Percentiles rank a stretch among this genome's conserved stretches.
phyloP scores from a whole-genome alignment of 1,284 basidiomycete species.

The Ustilago sp. region DNA sequence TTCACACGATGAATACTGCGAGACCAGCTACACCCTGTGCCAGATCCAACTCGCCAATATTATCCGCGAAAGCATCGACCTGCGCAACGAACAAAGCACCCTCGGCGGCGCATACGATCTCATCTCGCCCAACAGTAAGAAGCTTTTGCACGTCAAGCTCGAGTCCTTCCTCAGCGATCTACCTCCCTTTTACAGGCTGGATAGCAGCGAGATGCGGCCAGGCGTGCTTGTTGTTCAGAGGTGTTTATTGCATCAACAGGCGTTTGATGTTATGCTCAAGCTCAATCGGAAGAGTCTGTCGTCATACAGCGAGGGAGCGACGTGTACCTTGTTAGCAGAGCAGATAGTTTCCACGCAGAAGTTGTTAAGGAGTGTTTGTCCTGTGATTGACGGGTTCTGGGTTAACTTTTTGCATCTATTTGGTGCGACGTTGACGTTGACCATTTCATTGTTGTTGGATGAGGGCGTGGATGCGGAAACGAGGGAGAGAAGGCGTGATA shows the following conservation, averaged over 20 bases:
- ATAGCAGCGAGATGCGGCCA: slow-evolving; percentile 43
- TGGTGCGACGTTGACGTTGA: slow-evolving; percentile 53
- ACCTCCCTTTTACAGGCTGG: slow-evolving; percentile 48
- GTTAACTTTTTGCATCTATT: slow-evolving; percentile 55
- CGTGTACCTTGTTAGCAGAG: slow-evolving; percentile 51
- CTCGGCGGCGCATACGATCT: slow-evolving; percentile 44
- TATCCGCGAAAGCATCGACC: slow-evolving; percentile 50
- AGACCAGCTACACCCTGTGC: slow-evolving; percentile 52
- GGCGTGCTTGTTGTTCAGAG: slow-evolving; percentile 51
- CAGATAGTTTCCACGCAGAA: slow-evolving; percentile 54
- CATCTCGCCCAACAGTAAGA: slow-evolving; percentile 37
- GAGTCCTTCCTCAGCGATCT: slow-evolving; percentile 43
- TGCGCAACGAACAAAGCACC: slow-evolving; percentile 51
- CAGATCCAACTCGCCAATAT: slow-evolving; percentile 54
- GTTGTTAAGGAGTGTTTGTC: slow-evolving; percentile 47
- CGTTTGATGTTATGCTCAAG: slow-evolving; percentile 53
- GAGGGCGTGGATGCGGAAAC: slow-evolving; percentile 27
- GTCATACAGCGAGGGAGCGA: slow-evolving; percentile 33
- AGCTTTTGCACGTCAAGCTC: slow-evolving; percentile 43
- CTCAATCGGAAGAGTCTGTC: slow-evolving; percentile 47
- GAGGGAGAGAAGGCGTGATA: slow-evolving; percentile 19
- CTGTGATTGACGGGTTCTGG: slow-evolving; percentile 57
- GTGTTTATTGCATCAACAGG: slow-evolving; percentile 55
- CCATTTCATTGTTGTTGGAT: slow-evolving; percentile 51
- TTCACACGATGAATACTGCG: slow-evolving; percentile 35